Conservation (phyloP, 1,139 yeast species). For the Protomyces inouyei region DNA sequence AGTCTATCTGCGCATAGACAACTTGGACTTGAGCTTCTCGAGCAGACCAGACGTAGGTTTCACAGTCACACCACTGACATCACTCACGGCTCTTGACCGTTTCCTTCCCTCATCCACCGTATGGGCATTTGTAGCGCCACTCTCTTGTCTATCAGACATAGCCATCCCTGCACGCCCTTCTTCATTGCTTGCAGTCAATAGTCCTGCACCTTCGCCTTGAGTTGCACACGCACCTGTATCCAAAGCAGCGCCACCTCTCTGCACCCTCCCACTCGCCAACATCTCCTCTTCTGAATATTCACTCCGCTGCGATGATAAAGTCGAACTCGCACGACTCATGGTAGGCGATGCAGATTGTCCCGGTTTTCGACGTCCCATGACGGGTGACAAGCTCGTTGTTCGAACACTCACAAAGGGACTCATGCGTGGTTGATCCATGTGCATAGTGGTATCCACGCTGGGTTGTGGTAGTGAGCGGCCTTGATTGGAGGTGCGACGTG, state of each 20-base stretch:
- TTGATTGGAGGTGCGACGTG: neutral
- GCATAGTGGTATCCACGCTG: neutral
- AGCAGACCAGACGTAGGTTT: neutral
- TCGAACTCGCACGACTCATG: neutral
- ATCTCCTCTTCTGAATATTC: neutral
- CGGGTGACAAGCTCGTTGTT: no score
- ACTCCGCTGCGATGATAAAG: neutral
- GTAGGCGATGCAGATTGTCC: neutral
- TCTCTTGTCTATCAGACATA: neutral
- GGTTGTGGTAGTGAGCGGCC: neutral
- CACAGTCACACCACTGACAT: neutral
- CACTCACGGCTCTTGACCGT: neutral
- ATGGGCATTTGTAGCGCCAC: neutral
- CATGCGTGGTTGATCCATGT: neutral
- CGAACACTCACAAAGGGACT: neutral
- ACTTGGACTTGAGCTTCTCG: neutral
- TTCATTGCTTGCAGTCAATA: neutral
- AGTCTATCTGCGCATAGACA: neutral
- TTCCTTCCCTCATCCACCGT: neutral
- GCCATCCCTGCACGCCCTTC: neutral
- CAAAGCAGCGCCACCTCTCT: neutral
- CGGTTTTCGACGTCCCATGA: neutral
- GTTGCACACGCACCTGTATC: neutral
- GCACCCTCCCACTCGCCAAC: no score
- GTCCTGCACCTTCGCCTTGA: neutral